phyloP scores from a whole-genome alignment of 352 stramenopile genomes.

The Phytophthora sojae region DNA sequence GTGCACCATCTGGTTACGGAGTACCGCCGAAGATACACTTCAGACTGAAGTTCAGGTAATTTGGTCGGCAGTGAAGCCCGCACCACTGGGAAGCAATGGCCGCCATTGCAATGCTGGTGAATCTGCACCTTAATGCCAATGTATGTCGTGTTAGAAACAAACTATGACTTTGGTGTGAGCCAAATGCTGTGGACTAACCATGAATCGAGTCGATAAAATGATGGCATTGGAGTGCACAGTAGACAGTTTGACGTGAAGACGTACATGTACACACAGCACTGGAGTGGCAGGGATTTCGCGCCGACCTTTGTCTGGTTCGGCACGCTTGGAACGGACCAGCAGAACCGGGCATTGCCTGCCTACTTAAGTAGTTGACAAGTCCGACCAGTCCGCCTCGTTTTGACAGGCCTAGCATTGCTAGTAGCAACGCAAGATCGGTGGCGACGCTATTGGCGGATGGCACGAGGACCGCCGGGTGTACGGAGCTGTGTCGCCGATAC shows the following conservation, averaged over 20 bases:
- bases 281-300: neutral
- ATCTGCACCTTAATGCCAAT: too few relatives aligned
- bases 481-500: slow-evolving; percentile 6
- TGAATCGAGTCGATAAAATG: too few relatives aligned
- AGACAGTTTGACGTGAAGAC: too few relatives aligned
- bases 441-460: slow-evolving; percentile 23
- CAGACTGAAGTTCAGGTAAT: neutral
- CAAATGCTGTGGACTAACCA: too few relatives aligned
- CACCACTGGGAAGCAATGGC: neutral
- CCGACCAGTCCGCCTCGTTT: neutral
- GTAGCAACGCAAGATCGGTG: slow-evolving; percentile 2
- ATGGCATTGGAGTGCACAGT: too few relatives aligned
- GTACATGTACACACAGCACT: neutral
- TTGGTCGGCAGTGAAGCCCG: neutral
- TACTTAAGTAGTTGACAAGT: too few relatives aligned
- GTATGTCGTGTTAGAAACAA: too few relatives aligned
- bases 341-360: too few relatives aligned
- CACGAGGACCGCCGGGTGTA: slow-evolving; percentile 15
- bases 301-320: neutral
- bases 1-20: slow-evolving; percentile 19
- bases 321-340: slow-evolving; percentile 8
- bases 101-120: neutral
- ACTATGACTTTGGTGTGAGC: too few relatives aligned
- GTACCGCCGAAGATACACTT: slow-evolving; percentile 13
- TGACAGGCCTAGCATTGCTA: neutral